Evolutionary conservation across 257 asterid genomes (phyloP).

Genomic region (Thymus mandschuricus): DNA sequence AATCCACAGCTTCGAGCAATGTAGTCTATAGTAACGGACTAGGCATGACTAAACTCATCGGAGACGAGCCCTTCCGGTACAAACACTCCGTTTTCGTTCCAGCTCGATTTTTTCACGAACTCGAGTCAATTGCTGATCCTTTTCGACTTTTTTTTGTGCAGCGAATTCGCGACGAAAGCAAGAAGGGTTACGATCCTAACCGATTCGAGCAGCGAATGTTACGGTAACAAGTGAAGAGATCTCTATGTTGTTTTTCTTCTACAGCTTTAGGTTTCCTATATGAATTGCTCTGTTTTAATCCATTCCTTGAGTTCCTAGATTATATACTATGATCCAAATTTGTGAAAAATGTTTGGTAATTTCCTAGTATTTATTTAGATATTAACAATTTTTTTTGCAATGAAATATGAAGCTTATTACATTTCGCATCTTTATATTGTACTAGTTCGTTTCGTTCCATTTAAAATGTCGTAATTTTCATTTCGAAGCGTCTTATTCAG

Average conservation of each 20-base stretch:
- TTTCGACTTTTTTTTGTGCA: conserved; percentile 30
- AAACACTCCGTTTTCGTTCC: not conserved
- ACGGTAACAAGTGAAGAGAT: conserved; percentile 34
- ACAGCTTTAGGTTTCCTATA: conserved; percentile 24
- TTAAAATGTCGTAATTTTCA: too few relatives aligned
- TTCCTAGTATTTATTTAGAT: not conserved
- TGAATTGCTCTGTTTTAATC: conserved; percentile 20
- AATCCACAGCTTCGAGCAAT: conserved; percentile 49
- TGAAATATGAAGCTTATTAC: not conserved
- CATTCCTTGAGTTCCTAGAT: conserved; percentile 19
- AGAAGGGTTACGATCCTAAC: conserved; percentile 54
- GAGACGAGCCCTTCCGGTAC: conserved; percentile 68
- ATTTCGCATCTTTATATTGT: not conserved
- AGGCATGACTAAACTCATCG: conserved; percentile 51
- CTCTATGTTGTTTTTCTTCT: conserved; percentile 19
- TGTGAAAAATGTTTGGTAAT: not conserved
- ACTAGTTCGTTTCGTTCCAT: too few relatives aligned
- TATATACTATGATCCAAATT: not conserved
- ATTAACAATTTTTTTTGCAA: not conserved
- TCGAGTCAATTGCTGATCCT: not conserved
- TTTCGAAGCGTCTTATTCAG: too few relatives aligned
- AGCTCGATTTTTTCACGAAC: not conserved
- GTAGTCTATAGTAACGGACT: conserved; percentile 49
- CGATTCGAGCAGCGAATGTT: conserved; percentile 51
- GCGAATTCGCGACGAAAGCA: conserved; percentile 54